phyloP scores from a whole-genome alignment of 2,329 filamentous ascomycete species.

The Colletotrichum sp. region DNA sequence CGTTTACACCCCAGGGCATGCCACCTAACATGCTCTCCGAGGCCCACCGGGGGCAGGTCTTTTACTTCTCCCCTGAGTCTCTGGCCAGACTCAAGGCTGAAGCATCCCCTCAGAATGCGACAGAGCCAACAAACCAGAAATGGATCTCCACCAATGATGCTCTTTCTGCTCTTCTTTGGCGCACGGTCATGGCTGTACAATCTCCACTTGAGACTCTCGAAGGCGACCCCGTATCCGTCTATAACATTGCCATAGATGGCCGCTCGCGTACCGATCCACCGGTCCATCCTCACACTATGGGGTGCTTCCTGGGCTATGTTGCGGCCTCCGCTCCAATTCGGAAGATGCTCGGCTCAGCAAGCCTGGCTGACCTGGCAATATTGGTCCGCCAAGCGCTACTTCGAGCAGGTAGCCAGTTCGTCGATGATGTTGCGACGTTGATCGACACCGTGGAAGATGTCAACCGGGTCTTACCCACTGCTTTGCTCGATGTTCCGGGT shows the following conservation, averaged over 20 bases:
- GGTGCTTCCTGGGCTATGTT: slow-evolving; percentile 2
- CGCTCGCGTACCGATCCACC: slow-evolving; percentile 1
- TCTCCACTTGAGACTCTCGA: neutral
- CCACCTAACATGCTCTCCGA: neutral
- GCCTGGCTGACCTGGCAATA: slow-evolving; percentile 3
- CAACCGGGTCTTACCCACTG: neutral
- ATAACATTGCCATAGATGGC: slow-evolving; percentile 1
- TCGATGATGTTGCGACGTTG: neutral
- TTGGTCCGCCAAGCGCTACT: neutral
- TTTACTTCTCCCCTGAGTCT: slow-evolving; percentile 6
- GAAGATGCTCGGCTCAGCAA: neutral
- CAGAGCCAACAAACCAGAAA: neutral
- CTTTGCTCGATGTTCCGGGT: neutral
- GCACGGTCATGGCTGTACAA: slow-evolving; percentile 6
- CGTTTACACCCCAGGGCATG: neutral
- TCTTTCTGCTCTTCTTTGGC: slow-evolving; percentile 5
- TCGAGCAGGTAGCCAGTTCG: neutral
- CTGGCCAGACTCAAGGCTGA: slow-evolving; percentile 2
- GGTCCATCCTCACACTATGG: neutral
- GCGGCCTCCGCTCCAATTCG: neutral
- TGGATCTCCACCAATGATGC: slow-evolving; percentile 14
- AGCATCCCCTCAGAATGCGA: neutral
- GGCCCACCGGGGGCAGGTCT: neutral
- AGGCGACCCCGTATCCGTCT: neutral
- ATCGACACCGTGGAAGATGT: neutral